phyloP scores from a whole-genome alignment of 495 filamentous ascomycete genomes.

The Neurospora sp. region DNA sequence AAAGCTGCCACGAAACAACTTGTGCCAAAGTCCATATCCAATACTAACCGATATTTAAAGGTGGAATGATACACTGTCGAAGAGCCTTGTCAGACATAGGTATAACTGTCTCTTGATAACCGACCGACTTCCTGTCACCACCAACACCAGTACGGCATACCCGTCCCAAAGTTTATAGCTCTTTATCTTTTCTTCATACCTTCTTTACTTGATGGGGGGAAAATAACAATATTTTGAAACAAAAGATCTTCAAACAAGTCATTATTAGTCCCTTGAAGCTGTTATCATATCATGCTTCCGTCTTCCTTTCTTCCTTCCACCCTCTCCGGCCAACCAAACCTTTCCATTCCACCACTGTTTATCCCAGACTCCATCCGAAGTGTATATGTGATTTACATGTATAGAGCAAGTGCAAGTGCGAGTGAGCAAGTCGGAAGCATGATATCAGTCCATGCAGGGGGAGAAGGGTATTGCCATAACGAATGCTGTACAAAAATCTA shows the following conservation, averaged over 20 bases:
- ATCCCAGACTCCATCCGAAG: not conserved
- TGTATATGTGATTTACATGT: not conserved
- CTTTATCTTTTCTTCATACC: not conserved
- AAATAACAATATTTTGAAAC: not conserved
- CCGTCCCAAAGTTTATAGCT: too few relatives aligned
- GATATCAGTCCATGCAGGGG: not conserved
- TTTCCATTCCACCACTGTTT: not conserved
- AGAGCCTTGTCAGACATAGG: not conserved
- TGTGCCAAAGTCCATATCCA: too few relatives aligned
- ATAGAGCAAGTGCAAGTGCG: not conserved
- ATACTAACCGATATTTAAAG: not conserved
- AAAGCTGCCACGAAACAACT: too few relatives aligned
- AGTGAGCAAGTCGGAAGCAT: not conserved
- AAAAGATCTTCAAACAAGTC: not conserved
- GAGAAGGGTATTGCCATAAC: not conserved
- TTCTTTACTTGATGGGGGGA: not conserved
- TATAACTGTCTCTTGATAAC: not conserved
- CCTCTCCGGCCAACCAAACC: not conserved
- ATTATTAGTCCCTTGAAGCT: not conserved
- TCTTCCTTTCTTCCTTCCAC: not conserved
- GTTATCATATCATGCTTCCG: not conserved
- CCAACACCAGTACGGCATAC: too few relatives aligned
- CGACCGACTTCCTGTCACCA: not conserved
- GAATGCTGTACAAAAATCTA: not conserved
- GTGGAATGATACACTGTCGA: not conserved